Percentiles rank a stretch among this genome's conserved stretches.
Conservation (phyloP, 192 early-diverging fungal genomes). For the Backusella tarrabulga region DNA sequence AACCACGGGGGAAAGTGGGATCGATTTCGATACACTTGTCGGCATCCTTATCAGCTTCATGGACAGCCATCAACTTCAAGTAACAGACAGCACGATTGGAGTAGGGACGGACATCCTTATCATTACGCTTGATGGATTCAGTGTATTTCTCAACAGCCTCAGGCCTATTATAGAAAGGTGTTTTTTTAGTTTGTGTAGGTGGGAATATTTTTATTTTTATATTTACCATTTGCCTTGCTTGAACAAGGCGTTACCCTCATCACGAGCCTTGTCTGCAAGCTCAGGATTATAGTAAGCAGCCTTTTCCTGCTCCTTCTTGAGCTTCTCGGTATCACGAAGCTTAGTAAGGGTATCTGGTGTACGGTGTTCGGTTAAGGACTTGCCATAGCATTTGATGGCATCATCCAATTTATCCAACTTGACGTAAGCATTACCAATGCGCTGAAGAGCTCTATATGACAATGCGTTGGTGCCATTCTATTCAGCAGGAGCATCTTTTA, state of each 20-base stretch:
- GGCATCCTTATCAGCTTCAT: constrained; percentile 95
- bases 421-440: constrained; percentile 87
- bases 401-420: constrained; percentile 77
- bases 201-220: background rate
- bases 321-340: constrained; percentile 85
- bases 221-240: constrained; percentile 75
- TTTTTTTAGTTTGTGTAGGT: background rate
- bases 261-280: constrained; percentile 88
- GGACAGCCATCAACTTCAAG: constrained; percentile 89
- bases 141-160: constrained; percentile 91
- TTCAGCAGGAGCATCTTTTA: background rate
- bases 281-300: constrained; percentile 82
- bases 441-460: constrained; percentile 73
- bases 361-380: constrained; percentile 94
- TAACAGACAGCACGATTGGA: constrained; percentile 97
- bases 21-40: constrained; percentile 86
- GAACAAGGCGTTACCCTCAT: constrained; percentile 91
- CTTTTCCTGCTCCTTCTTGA: constrained; percentile 75
- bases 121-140: constrained; percentile 97
- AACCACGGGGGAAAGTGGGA: constrained; percentile 88
- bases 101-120: constrained; percentile 83
- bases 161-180: constrained; percentile 21
- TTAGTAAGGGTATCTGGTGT: constrained; percentile 89
- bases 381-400: constrained; percentile 91
- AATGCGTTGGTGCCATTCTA: background rate